Evolutionary conservation across 1,284 basidiomycete species (phyloP).

Genomic region (Ganoderma boninense): DNA sequence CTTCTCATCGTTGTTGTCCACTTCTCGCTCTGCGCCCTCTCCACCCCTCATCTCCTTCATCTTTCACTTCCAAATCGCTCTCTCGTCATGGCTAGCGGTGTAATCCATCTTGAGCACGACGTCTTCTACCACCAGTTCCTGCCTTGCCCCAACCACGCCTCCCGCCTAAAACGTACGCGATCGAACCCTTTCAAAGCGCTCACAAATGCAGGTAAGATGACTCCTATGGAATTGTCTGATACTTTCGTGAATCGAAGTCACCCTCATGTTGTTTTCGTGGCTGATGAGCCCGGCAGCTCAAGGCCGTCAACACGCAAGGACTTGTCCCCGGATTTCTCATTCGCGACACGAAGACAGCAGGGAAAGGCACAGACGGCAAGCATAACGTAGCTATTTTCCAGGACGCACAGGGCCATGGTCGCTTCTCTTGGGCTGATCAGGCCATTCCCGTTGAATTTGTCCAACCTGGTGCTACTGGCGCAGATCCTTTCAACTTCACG

Average conservation of each 20-base stretch:
- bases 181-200: neutral
- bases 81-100: no score
- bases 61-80: no score
- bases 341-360: neutral
- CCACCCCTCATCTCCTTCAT: no score
- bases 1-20: no score
- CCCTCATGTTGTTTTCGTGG: no score
- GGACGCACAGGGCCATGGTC: no score
- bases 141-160: neutral
- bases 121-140: neutral
- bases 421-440: neutral
- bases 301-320: neutral
- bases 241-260: neutral
- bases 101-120: neutral
- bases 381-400: neutral
- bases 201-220: neutral
- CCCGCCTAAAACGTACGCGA: neutral
- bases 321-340: neutral
- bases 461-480: neutral
- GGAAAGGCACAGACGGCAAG: neutral
- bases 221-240: neutral
- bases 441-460: slow-evolving; percentile 1
- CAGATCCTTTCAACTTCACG: slow-evolving; percentile 1
- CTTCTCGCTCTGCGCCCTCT: no score
- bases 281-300: neutral